A percentile compares a stretch with the other conserved stretches of the same genome.
phyloP scores from a whole-genome alignment of 108 stramenopile genomes.

The Discostella pseudostelligera region DNA sequence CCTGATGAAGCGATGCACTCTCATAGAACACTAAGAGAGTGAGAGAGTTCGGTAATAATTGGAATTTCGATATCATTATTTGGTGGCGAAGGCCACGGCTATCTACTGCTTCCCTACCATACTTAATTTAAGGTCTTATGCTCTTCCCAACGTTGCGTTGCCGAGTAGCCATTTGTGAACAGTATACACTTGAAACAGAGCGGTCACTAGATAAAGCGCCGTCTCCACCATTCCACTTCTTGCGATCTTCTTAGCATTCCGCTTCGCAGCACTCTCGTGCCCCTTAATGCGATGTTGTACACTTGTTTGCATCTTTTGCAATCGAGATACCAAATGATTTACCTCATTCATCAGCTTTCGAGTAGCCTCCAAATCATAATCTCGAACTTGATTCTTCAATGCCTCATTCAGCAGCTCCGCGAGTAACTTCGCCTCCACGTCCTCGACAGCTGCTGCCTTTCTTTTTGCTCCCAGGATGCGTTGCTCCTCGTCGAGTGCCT shows the following conservation, averaged over 20 bases:
- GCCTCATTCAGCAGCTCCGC: slow-evolving; percentile 20
- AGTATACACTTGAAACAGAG: slow-evolving; percentile 80
- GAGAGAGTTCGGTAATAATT: too few species aligned
- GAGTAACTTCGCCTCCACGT: slow-evolving; percentile 10
- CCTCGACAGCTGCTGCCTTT: slow-evolving; percentile 6
- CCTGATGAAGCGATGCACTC: too few species aligned
- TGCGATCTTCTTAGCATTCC: slow-evolving; percentile 75
- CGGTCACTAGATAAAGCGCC: slow-evolving; percentile 68
- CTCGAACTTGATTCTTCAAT: slow-evolving; percentile 52
- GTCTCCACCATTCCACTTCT: slow-evolving; percentile 73
- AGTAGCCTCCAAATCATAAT: slow-evolving; percentile 37
- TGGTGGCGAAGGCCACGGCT: too few species aligned
- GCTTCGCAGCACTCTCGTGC: slow-evolving; percentile 54
- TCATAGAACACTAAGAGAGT: too few species aligned
- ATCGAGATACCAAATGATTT: slow-evolving; percentile 18
- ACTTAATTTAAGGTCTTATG: background rate
- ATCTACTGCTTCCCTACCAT: background rate
- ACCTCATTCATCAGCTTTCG: slow-evolving; percentile 14
- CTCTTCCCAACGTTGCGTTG: slow-evolving; percentile 23
- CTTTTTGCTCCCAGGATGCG: slow-evolving; percentile 48
- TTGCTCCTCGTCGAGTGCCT: slow-evolving; percentile 53
- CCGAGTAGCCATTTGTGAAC: slow-evolving; percentile 75
- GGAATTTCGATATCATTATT: too few species aligned
- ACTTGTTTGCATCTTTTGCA: slow-evolving; percentile 19
- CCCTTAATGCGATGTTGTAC: slow-evolving; percentile 60